Conservation (phyloP, 768 basidiomycete species). For the Kwoniella sp. region DNA sequence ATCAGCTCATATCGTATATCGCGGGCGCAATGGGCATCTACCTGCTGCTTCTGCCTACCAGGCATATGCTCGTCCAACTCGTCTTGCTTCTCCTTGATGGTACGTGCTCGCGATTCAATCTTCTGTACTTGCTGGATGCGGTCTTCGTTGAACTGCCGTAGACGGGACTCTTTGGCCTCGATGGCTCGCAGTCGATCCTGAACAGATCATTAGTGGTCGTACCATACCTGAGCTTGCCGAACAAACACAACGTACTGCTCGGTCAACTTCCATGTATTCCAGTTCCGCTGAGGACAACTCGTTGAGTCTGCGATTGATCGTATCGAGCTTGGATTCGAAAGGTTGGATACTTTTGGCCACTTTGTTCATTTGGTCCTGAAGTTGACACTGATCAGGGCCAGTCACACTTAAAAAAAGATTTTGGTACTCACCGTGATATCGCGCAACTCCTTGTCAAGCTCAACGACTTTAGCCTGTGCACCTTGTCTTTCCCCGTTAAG, state of each 20-base stretch:
- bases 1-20: background rate
- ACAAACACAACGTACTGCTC: conserved; percentile 1
- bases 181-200: conserved; percentile 5
- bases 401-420: no score
- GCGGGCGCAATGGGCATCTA: conserved; percentile 41
- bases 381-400: no score
- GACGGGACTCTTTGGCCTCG: conserved; percentile 57
- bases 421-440: conserved; percentile 49
- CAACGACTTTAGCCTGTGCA: conserved; percentile 4
- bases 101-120: conserved; percentile 1
- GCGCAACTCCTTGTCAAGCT: conserved; percentile 1
- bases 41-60: conserved; percentile 60
- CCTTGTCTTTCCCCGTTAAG: conserved; percentile 4
- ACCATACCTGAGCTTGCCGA: background rate
- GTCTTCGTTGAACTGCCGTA: conserved; percentile 47
- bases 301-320: background rate
- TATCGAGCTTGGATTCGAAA: background rate
- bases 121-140: conserved; percentile 50
- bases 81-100: conserved; percentile 55
- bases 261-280: conserved; percentile 5
- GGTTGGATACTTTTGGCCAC: conserved; percentile 3
- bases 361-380: conserved; percentile 2
- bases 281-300: conserved; percentile 13
- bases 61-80: conserved; percentile 54
- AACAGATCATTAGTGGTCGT: background rate